Evolutionary conservation across 2,329 filamentous ascomycete species (phyloP), one percentile per base, ranked within the genome.

Genomic region (Talaromyces rugulosus): DNA sequence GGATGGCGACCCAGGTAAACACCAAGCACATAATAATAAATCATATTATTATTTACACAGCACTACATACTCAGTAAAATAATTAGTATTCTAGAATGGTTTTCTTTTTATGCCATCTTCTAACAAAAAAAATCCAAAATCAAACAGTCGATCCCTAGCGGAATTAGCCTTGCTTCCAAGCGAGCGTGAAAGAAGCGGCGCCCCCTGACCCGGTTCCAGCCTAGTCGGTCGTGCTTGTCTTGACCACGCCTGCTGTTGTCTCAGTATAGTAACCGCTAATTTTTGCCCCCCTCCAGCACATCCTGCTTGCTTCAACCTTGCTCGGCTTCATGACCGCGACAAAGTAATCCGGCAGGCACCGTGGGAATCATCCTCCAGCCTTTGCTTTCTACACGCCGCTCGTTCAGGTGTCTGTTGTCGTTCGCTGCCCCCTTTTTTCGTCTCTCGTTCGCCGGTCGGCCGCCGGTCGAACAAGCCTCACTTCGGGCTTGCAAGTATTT

Each of bases 371-470:
- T 56, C n/a, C 8, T 31, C 50, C 14, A 31, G 14, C 54, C 18
- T 40, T 33, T 23, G 54, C 34, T 27, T 56, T 27, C 9, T 18
- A 7, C 7, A 9, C 31, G 54, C 54, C 54, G 54, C 54, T 56
- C 54, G 33, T 42, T 56, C 31, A 56, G 53, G 54, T 56, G 33
- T 31, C 54, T 56, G 54, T 56, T 28, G 54, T 54, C 51, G n/a
- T 42, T 56, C 18, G 54, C 54, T 40, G 34, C 40, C 54, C 54
- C 54, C 54, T 30, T 56, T 54, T 42, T 28, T 18, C 18, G 18
- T 33, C 31, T 42, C 31, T 56, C 54, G 16, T n/a, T 42, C 54
- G 33, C 33, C 54, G 27, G 34, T 36, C 33, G 54, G n/a, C 31
- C 54, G 54, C 40, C 54, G 31, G 31, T 34, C 54, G 54, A 36